A percentile compares a stretch with the other conserved stretches of the same genome.
phyloP scores from a whole-genome alignment of 495 filamentous ascomycete species.

The Hypoxylon trugodes region DNA sequence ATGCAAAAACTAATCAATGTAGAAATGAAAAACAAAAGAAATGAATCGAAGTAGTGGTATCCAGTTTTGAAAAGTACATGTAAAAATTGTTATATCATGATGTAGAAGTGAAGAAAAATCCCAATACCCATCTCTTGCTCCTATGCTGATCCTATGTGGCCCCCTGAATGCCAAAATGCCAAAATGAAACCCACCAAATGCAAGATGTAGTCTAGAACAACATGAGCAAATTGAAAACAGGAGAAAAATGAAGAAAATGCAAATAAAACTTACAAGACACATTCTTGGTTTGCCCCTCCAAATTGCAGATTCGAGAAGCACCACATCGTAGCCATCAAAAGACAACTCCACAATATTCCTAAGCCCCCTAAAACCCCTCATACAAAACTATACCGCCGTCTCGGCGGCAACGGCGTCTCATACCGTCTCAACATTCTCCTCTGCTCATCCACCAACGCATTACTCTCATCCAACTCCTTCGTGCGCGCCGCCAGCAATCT shows the following conservation, averaged over 20 bases:
- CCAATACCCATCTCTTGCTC: background rate
- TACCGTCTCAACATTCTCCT: conserved; percentile 5
- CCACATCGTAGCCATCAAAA: background rate
- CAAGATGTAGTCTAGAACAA: background rate
- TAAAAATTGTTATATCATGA: background rate
- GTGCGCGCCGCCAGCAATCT: conserved; percentile 1
- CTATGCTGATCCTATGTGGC: background rate
- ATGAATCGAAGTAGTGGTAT: conserved; percentile 26
- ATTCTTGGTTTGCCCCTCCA: background rate
- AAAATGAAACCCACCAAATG: conserved; percentile 6
- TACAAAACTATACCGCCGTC: conserved; percentile 9
- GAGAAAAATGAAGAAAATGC: background rate
- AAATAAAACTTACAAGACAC: conserved; percentile 14
- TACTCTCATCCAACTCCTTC: conserved; percentile 15
- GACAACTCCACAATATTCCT: background rate
- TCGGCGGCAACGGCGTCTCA: conserved; percentile 6
- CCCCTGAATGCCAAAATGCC: background rate
- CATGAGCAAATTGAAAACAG: background rate
- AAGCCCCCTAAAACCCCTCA: background rate
- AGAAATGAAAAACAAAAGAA: background rate
- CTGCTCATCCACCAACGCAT: conserved; percentile 23
- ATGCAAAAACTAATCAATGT: background rate
- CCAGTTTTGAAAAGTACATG: conserved; percentile 11
- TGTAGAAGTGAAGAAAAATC: conserved; percentile 2
- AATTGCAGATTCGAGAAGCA: background rate